Evolutionary conservation across 202 grass and related monocot species (phyloP).

Genomic region (Eragrostis tef): DNA sequence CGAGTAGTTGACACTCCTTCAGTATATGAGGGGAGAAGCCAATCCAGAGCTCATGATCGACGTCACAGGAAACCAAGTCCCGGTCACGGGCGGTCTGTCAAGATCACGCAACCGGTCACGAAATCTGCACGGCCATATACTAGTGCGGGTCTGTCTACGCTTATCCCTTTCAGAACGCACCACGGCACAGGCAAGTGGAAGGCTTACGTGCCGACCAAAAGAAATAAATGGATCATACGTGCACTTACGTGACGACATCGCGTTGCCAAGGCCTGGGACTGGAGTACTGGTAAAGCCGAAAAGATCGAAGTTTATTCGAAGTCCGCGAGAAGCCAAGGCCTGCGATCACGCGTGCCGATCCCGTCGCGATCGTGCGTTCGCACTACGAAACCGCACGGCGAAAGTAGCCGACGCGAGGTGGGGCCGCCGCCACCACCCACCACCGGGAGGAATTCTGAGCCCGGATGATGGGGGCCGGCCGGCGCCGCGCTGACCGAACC

Average conservation of each 20-base stretch:
- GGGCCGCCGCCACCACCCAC: background rate
- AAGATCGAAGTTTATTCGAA: background rate
- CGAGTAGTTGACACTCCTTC: no score
- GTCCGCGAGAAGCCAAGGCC: background rate
- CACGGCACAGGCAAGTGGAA: background rate
- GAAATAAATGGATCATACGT: background rate
- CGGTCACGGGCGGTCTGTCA: no score
- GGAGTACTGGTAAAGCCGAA: no score
- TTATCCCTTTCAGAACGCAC: slow-evolving; percentile 15
- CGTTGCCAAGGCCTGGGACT: no score
- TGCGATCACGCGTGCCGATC: background rate
- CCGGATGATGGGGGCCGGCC: no score
- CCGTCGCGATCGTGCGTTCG: slow-evolving; percentile 33
- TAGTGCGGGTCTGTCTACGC: background rate
- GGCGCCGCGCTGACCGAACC: background rate
- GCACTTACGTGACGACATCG: background rate
- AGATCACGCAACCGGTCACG: no score
- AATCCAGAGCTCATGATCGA: no score
- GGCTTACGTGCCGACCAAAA: background rate
- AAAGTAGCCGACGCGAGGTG: background rate
- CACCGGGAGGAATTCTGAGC: no score
- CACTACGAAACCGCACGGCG: background rate
- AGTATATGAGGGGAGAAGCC: no score
- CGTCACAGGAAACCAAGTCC: no score
- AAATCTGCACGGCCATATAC: background rate